Conservation (phyloP, 2,329 filamentous ascomycete species). For the Colletotrichum sp. region DNA sequence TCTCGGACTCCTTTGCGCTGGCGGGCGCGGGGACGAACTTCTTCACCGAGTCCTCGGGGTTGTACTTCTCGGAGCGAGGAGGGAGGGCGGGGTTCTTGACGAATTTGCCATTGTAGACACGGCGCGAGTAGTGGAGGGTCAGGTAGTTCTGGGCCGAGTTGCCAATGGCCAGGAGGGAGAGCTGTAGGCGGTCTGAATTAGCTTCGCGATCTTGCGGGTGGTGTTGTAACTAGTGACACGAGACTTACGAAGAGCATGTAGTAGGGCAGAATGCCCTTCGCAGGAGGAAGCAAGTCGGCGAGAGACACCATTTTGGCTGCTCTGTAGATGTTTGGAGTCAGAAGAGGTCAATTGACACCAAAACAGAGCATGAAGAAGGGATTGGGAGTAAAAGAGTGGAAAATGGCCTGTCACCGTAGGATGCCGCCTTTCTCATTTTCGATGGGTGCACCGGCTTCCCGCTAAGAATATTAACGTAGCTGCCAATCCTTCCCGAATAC, state of each 20-base stretch:
- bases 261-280: slow-evolving; percentile 61
- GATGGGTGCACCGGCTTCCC: not conserved
- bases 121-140: slow-evolving; percentile 81
- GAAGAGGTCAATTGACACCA: not conserved
- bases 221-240: not conserved
- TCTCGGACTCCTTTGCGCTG: slow-evolving; percentile 50
- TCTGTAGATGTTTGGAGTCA: not conserved
- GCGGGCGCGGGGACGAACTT: slow-evolving; percentile 53
- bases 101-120: slow-evolving; percentile 78
- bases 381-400: not conserved
- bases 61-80: slow-evolving; percentile 42
- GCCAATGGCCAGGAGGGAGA: slow-evolving; percentile 80
- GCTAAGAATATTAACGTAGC: not conserved
- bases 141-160: slow-evolving; percentile 87
- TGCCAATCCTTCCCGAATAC: not conserved
- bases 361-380: not conserved
- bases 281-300: slow-evolving; percentile 48
- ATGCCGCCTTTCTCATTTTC: not conserved
- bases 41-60: slow-evolving; percentile 57
- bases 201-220: not conserved
- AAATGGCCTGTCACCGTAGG: not conserved
- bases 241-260: slow-evolving; percentile 61
- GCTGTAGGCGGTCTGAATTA: slow-evolving; percentile 50
- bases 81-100: slow-evolving; percentile 53
- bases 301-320: slow-evolving; percentile 47